A percentile compares a stretch with the other conserved stretches of the same genome.
phyloP scores from a whole-genome alignment of 2,329 filamentous ascomycete genomes.

The Madurella mycetomatis region DNA sequence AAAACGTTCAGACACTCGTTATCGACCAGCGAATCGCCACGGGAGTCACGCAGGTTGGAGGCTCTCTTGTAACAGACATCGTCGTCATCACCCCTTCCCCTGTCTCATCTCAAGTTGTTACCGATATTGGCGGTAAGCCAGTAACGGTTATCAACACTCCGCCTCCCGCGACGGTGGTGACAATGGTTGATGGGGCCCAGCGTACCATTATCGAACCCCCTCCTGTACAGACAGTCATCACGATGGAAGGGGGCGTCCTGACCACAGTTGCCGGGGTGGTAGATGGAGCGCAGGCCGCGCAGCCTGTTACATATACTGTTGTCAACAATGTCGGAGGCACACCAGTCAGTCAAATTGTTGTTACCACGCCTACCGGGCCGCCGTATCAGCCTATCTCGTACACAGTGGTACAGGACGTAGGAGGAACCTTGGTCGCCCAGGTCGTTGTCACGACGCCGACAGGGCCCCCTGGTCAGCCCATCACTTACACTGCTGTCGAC shows the following conservation, averaged over 20 bases:
- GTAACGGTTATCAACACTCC: slow-evolving; percentile 19
- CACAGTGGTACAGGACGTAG: slow-evolving; percentile 12
- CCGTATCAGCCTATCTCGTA: slow-evolving; percentile 17
- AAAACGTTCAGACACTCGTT: slow-evolving; percentile 17
- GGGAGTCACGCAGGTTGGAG: slow-evolving; percentile 15
- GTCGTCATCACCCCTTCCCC: slow-evolving; percentile 22
- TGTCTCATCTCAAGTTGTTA: slow-evolving; percentile 6
- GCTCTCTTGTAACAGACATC: slow-evolving; percentile 15
- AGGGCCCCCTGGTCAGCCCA: slow-evolving; percentile 10
- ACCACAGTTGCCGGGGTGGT: slow-evolving; percentile 13
- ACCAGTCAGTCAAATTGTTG: slow-evolving; percentile 17
- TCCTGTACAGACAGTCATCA: slow-evolving; percentile 18
- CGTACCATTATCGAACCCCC: slow-evolving; percentile 19
- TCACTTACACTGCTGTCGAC: slow-evolving; percentile 21
- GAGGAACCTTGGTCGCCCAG: slow-evolving; percentile 15
- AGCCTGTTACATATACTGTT: slow-evolving; percentile 16
- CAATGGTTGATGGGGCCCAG: slow-evolving; percentile 8
- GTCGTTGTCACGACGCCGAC: slow-evolving; percentile 16
- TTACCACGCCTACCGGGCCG: slow-evolving; percentile 13
- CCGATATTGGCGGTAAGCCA: slow-evolving; percentile 19
- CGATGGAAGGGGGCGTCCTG: slow-evolving; percentile 15
- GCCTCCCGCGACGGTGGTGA: slow-evolving; percentile 13
- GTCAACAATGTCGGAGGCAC: slow-evolving; percentile 16
- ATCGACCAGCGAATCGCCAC: slow-evolving; percentile 13
- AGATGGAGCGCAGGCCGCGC: slow-evolving; percentile 3